A percentile compares a stretch with the other conserved stretches of the same genome.
Evolutionary conservation across 805 yeast genomes (phyloP).

Genomic region (Candida railenensis): DNA sequence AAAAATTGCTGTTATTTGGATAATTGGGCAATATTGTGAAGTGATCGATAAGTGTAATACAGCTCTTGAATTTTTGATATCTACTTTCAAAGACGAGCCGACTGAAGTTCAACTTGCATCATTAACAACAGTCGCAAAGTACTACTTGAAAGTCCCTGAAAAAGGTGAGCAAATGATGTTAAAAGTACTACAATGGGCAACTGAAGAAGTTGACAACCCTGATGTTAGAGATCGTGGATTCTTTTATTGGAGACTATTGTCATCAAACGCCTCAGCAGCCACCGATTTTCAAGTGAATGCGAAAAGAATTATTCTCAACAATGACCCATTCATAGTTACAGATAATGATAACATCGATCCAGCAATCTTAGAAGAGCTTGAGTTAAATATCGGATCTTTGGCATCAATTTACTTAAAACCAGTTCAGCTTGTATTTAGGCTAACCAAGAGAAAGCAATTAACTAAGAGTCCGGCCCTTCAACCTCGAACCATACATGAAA

Average conservation of each 20-base stretch:
- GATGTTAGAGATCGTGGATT: conserved; percentile 84
- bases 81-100: conserved; percentile 59
- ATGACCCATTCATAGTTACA: conserved; percentile 60
- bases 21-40: conserved; percentile 68
- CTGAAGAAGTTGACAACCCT: conserved; percentile 76
- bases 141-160: conserved; percentile 57
- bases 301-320: conserved; percentile 54
- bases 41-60: conserved; percentile 40
- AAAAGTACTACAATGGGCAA: conserved; percentile 59
- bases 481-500: conserved; percentile 10
- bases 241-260: conserved; percentile 80
- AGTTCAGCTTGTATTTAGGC: conserved; percentile 73
- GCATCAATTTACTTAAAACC: conserved; percentile 86
- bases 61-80: conserved; percentile 41
- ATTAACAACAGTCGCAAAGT: conserved; percentile 72
- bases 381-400: conserved; percentile 75
- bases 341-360: conserved; percentile 73
- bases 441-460: conserved; percentile 51
- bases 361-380: conserved; percentile 72
- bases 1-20: conserved; percentile 78
- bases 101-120: conserved; percentile 71
- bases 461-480: conserved; percentile 47
- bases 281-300: conserved; percentile 40
- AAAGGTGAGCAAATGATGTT: conserved; percentile 58
- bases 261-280: conserved; percentile 38